phyloP scores from a whole-genome alignment of 106 monocot genomes.

The Dendrobium catenatum region DNA sequence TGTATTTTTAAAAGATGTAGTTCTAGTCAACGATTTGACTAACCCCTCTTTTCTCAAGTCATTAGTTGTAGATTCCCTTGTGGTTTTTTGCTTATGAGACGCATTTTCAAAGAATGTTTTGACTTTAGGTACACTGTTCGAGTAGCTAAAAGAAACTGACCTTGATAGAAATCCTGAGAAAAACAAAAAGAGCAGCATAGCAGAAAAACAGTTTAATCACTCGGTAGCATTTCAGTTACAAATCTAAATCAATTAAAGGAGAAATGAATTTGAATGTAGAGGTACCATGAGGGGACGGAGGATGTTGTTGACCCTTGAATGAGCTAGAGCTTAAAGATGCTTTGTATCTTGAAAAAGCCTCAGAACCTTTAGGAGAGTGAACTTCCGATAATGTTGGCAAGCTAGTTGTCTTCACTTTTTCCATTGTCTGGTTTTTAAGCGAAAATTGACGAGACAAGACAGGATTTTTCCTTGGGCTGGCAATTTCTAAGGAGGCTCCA shows the following conservation, averaged over 20 bases:
- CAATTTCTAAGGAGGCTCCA: neutral
- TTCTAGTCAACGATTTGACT: slow-evolving; percentile 24
- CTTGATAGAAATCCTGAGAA: slow-evolving; percentile 42
- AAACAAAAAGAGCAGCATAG: neutral
- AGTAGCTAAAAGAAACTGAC: slow-evolving; percentile 48
- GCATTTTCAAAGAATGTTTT: slow-evolving; percentile 38
- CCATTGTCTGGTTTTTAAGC: slow-evolving; percentile 23
- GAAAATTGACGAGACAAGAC: slow-evolving; percentile 26
- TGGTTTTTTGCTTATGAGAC: slow-evolving; percentile 32
- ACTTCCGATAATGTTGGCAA: slow-evolving; percentile 3
- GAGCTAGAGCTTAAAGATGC: slow-evolving; percentile 10
- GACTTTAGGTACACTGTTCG: slow-evolving; percentile 38
- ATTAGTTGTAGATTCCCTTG: slow-evolving; percentile 22
- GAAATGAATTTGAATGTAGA: neutral
- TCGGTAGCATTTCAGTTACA: neutral
- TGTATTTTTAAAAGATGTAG: slow-evolving; percentile 46
- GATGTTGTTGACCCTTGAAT: slow-evolving; percentile 5
- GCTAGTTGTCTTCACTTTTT: slow-evolving; percentile 23
- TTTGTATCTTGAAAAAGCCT: slow-evolving; percentile 10
- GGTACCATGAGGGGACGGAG: slow-evolving; percentile 30
- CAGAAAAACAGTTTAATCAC: neutral
- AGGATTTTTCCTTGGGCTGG: slow-evolving; percentile 16
- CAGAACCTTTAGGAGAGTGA: slow-evolving; percentile 16
- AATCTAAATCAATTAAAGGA: neutral
- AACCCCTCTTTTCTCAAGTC: slow-evolving; percentile 35